These are phyloP conservation scores for Graphilbum sp. DNA, from an alignment of 2,329 filamentous ascomycete species.

Conservation along the genomic window DNA sequence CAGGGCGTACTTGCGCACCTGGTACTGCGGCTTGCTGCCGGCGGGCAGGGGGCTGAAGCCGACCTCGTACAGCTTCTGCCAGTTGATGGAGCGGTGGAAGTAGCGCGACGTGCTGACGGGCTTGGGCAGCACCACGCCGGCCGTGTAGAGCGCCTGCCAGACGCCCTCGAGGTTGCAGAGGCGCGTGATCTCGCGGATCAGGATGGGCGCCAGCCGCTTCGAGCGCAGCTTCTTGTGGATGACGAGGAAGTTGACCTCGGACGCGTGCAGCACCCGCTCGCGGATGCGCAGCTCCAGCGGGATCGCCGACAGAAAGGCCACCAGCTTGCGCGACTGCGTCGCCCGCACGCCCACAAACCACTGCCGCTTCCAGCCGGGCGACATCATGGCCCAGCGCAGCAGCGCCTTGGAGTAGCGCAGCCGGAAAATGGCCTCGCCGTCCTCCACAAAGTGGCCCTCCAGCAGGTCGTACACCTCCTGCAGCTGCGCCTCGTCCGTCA, in stretches of 20 bases:
- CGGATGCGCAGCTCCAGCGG: slow-evolving; percentile 72
- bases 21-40: slow-evolving; percentile 69
- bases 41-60: slow-evolving; percentile 81
- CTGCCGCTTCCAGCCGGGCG: slow-evolving; percentile 81
- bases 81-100: slow-evolving; percentile 86
- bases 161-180: slow-evolving; percentile 74
- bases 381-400: slow-evolving; percentile 85
- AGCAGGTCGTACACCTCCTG: slow-evolving; percentile 86
- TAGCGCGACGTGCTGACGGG: slow-evolving; percentile 89
- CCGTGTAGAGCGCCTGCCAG: slow-evolving; percentile 94
- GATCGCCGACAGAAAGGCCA: slow-evolving; percentile 91
- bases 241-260: slow-evolving; percentile 96
- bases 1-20: slow-evolving; percentile 73
- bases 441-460: slow-evolving; percentile 91
- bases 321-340: slow-evolving; percentile 65
- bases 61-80: slow-evolving; percentile 89
- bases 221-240: slow-evolving; percentile 95
- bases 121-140: slow-evolving; percentile 75
- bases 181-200: slow-evolving; percentile 96
- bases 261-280: slow-evolving; percentile 55
- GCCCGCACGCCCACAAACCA: slow-evolving; percentile 94
- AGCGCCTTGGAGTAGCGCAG: slow-evolving; percentile 91
- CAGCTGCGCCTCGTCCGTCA: slow-evolving; percentile 61
- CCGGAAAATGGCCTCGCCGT: slow-evolving; percentile 90
- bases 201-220: slow-evolving; percentile 79